A percentile compares a stretch with the other conserved stretches of the same genome.
These are phyloP conservation scores for Teratosphaeria nubilosa DNA, from an alignment of 2,329 filamentous ascomycete genomes.

Conservation along the genomic window DNA sequence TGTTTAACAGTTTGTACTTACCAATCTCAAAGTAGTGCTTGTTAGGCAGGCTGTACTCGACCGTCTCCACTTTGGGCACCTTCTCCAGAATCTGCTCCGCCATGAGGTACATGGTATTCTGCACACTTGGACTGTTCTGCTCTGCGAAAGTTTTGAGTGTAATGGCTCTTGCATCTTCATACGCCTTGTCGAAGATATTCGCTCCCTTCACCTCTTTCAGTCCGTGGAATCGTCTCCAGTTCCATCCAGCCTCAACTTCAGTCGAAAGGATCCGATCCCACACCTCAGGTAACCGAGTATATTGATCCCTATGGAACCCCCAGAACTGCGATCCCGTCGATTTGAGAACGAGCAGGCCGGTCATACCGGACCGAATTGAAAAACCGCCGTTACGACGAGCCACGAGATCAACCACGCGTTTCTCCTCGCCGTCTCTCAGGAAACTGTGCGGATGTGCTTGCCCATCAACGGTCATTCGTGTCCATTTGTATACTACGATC, in stretches of 20 bases:
- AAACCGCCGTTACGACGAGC: conserved; percentile 58
- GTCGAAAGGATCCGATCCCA: conserved; percentile 95
- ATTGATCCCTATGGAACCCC: conserved; percentile 87
- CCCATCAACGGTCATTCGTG: conserved; percentile 75
- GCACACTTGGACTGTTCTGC: conserved; percentile 85
- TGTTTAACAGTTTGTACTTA: conserved; percentile 35
- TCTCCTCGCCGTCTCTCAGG: conserved; percentile 80
- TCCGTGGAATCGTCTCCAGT: conserved; percentile 63
- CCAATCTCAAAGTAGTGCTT: conserved; percentile 98
- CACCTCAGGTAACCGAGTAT: conserved; percentile 78
- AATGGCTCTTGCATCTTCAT: conserved; percentile 65
- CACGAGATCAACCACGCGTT: conserved; percentile 69
- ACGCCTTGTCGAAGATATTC: conserved; percentile 67
- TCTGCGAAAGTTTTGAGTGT: conserved; percentile 87
- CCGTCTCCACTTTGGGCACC: conserved; percentile 59
- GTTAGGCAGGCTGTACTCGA: conserved; percentile 83
- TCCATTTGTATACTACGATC: conserved; percentile 81
- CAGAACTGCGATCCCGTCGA: conserved; percentile 95
- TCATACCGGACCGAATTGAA: conserved; percentile 65
- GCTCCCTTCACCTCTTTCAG: conserved; percentile 56
- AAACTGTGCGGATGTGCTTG: conserved; percentile 93
- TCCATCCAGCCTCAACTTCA: conserved; percentile 79
- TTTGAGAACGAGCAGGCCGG: conserved; percentile 81
- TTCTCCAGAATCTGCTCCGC: conserved; percentile 70
- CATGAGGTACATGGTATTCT: conserved; percentile 99